These are phyloP conservation scores for Tylopilus sp. DNA, from an alignment of 1,284 basidiomycete species.

Conservation along the genomic window DNA sequence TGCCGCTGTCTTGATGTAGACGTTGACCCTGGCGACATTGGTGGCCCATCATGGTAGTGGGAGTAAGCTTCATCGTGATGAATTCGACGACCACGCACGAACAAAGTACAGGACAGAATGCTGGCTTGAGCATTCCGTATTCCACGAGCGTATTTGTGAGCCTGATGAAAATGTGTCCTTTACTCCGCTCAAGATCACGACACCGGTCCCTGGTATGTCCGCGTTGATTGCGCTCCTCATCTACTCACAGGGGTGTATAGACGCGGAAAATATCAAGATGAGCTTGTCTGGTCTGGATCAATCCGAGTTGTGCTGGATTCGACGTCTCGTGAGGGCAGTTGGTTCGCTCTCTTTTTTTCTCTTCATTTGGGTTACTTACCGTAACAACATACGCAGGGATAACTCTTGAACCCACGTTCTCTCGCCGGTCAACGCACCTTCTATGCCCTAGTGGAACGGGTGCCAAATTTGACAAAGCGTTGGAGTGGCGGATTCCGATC, in stretches of 20 bases:
- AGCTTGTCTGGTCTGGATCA: conserved; percentile 68
- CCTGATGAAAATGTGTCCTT: conserved; percentile 57
- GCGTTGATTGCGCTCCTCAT: background rate
- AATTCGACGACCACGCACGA: conserved; percentile 42
- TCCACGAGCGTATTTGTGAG: conserved; percentile 56
- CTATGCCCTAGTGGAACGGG: conserved; percentile 66
- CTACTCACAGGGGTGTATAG: conserved; percentile 31
- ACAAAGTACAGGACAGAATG: conserved; percentile 71
- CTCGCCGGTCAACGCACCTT: conserved; percentile 61
- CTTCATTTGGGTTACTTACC: background rate
- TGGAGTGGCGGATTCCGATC: conserved; percentile 63
- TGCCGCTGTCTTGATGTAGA: background rate
- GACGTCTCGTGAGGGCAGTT: conserved; percentile 57
- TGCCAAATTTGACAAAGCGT: conserved; percentile 67
- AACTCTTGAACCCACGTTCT: conserved; percentile 52
- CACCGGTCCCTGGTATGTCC: conserved; percentile 49
- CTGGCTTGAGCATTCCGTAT: conserved; percentile 75
- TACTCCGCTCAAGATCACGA: conserved; percentile 49
- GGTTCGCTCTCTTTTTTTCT: conserved; percentile 39
- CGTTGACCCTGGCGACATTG: background rate
- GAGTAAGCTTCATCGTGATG: conserved; percentile 53
- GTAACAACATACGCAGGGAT: conserved; percentile 41
- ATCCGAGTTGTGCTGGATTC: conserved; percentile 55
- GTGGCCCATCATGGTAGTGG: conserved; percentile 42
- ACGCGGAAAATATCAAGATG: conserved; percentile 49